Conservation (phyloP, 148 eudicot species). For the Cornus suecica region DNA sequence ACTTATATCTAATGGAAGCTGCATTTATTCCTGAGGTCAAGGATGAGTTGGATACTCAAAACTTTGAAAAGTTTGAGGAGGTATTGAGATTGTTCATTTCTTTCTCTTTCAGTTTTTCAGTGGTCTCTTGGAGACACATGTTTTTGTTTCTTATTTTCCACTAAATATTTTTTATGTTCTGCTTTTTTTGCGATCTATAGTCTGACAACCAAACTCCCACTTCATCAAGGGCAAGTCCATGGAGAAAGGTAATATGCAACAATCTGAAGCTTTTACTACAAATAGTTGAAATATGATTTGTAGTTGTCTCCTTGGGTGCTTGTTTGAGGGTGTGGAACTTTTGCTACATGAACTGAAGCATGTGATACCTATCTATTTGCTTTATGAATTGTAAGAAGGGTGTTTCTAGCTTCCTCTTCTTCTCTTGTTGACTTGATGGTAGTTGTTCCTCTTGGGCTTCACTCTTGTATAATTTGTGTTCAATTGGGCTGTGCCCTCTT, state of each 20-base stretch:
- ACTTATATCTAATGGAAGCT: slow-evolving; percentile 90
- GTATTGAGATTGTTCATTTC: slow-evolving; percentile 25
- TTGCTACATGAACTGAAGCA: too few relatives aligned
- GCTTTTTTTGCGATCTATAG: slow-evolving; percentile 26
- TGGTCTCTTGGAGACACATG: not conserved
- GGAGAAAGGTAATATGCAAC: slow-evolving; percentile 68
- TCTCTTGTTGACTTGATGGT: too few relatives aligned
- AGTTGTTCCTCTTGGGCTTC: too few relatives aligned
- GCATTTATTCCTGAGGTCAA: slow-evolving; percentile 96
- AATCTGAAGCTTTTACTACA: not conserved
- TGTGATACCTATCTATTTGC: too few relatives aligned
- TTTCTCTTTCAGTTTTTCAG: not conserved
- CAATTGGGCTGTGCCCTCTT: too few relatives aligned
- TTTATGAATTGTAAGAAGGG: too few relatives aligned
- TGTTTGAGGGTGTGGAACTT: too few relatives aligned
- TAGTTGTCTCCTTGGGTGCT: not conserved
- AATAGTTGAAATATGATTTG: not conserved
- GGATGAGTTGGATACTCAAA: slow-evolving; percentile 96
- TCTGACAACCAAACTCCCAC: slow-evolving; percentile 41
- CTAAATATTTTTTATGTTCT: not conserved
- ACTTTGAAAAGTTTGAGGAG: slow-evolving; percentile 98
- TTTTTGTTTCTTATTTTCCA: not conserved
- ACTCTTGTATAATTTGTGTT: too few relatives aligned
- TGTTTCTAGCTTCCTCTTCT: too few relatives aligned
- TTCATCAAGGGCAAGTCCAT: slow-evolving; percentile 68